Conservation (phyloP, 805 yeast genomes). For the Ogataea methylovora region DNA sequence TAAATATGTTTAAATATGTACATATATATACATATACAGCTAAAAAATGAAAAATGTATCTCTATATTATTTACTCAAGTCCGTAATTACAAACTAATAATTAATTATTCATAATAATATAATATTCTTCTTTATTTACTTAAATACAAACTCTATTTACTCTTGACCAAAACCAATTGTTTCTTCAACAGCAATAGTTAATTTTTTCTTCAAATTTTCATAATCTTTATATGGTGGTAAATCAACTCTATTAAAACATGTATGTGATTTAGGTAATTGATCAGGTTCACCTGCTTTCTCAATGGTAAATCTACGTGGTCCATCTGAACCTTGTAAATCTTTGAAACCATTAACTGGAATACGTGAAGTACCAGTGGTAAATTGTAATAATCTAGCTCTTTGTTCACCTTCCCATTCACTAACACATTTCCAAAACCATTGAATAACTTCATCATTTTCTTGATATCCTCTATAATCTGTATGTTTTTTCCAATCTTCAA, state of each 20-base stretch:
- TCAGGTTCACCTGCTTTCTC: slow-evolving; percentile 94
- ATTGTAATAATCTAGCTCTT: slow-evolving; percentile 89
- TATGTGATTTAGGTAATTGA: slow-evolving; percentile 94
- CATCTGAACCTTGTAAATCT: slow-evolving; percentile 97
- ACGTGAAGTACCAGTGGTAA: slow-evolving; percentile 98
- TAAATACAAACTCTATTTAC: slow-evolving; percentile 32
- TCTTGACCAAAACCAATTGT: slow-evolving; percentile 99
- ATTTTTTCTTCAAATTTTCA: slow-evolving; percentile 79
- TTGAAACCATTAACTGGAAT: slow-evolving; percentile 99
- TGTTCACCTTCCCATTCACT: slow-evolving; percentile 95
- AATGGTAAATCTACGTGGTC: slow-evolving; percentile 97
- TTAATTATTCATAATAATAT: no score
- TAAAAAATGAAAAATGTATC: background rate
- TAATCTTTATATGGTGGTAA: slow-evolving; percentile 87
- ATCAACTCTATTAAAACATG: slow-evolving; percentile 98
- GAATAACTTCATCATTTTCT: slow-evolving; percentile 91
- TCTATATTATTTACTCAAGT: no score
- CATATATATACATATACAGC: background rate
- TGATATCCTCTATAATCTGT: slow-evolving; percentile 98
- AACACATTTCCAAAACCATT: slow-evolving; percentile 98
- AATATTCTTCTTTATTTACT: no score
- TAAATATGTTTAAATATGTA: background rate
- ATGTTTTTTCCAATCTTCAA: slow-evolving; percentile 98
- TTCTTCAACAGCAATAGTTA: slow-evolving; percentile 95
- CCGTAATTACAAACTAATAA: no score